Percentiles rank a stretch among this genome's conserved stretches.
Conservation (phyloP, 495 filamentous ascomycete genomes). For the Staphylotrichum tortipilum region DNA sequence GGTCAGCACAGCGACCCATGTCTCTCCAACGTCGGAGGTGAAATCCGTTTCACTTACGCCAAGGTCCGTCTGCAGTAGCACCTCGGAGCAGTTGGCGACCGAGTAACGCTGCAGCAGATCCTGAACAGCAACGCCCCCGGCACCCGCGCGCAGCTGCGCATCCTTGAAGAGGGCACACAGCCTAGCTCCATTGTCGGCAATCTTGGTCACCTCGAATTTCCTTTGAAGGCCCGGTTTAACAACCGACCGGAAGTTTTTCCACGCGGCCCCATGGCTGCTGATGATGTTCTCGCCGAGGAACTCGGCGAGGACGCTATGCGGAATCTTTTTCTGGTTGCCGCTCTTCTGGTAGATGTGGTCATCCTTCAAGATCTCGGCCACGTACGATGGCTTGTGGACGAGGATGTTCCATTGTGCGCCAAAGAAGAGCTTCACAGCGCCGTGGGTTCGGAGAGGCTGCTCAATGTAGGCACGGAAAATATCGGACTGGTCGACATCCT, state of each 20-base stretch:
- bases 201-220: conserved; percentile 3
- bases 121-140: conserved; percentile 7
- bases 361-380: conserved; percentile 40
- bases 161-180: conserved; percentile 7
- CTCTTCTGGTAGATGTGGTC: conserved; percentile 37
- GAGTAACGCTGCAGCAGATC: conserved; percentile 14
- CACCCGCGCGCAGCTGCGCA: conserved; percentile 1
- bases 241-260: conserved; percentile 9
- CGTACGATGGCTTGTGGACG: conserved; percentile 26
- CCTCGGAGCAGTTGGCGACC: conserved; percentile 15
- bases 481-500: conserved; percentile 25
- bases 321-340: conserved; percentile 43
- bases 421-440: conserved; percentile 38
- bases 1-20: no score
- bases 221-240: conserved; percentile 11
- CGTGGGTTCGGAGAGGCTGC: conserved; percentile 24
- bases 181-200: conserved; percentile 2
- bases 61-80: conserved; percentile 10
- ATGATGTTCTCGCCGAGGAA: conserved; percentile 22
- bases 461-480: conserved; percentile 24
- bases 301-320: conserved; percentile 32
- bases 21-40: no score
- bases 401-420: conserved; percentile 13
- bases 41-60: not conserved
- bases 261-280: conserved; percentile 7